Evolutionary conservation across 306 rosid species (phyloP).

Genomic region (Casuarina glauca): DNA sequence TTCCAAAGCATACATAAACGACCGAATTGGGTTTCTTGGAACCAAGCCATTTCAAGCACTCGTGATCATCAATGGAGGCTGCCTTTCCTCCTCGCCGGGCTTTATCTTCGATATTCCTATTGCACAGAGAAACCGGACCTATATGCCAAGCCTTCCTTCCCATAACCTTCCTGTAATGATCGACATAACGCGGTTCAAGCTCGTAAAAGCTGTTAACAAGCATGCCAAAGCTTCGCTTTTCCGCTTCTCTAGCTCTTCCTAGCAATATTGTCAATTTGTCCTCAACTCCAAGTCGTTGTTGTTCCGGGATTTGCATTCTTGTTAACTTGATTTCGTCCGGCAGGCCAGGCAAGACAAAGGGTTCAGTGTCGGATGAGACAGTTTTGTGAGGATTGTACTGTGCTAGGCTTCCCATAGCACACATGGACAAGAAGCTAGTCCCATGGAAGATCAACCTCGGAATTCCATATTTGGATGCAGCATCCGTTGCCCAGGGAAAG

Average conservation of each 20-base stretch:
- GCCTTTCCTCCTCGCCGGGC: constrained; percentile 34
- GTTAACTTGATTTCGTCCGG: constrained; percentile 31
- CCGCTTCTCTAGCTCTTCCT: constrained; percentile 11
- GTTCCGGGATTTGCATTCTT: constrained; percentile 20
- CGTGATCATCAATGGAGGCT: constrained; percentile 25
- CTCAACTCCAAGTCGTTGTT: constrained; percentile 1
- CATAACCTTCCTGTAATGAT: constrained; percentile 30
- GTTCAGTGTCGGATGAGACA: constrained; percentile 35
- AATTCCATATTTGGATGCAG: constrained; percentile 23
- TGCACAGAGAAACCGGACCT: constrained; percentile 42
- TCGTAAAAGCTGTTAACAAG: constrained; percentile 45
- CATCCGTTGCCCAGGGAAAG: constrained; percentile 25
- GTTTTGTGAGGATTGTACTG: constrained; percentile 18
- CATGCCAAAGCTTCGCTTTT: constrained; percentile 34
- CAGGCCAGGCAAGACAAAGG: constrained; percentile 29
- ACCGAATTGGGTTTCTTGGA: constrained; percentile 36
- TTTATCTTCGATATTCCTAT: constrained; percentile 16
- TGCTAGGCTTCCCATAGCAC: constrained; percentile 9
- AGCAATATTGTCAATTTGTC: constrained; percentile 19
- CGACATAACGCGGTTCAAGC: constrained; percentile 38
- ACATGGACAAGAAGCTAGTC: constrained; percentile 21
- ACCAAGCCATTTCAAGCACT: constrained; percentile 37
- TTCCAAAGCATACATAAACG: constrained; percentile 43
- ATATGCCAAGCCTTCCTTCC: constrained; percentile 40
- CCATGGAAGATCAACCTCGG: constrained; percentile 33